phyloP scores from a whole-genome alignment of 768 basidiomycete species.

The Sarcodon aspratus region DNA sequence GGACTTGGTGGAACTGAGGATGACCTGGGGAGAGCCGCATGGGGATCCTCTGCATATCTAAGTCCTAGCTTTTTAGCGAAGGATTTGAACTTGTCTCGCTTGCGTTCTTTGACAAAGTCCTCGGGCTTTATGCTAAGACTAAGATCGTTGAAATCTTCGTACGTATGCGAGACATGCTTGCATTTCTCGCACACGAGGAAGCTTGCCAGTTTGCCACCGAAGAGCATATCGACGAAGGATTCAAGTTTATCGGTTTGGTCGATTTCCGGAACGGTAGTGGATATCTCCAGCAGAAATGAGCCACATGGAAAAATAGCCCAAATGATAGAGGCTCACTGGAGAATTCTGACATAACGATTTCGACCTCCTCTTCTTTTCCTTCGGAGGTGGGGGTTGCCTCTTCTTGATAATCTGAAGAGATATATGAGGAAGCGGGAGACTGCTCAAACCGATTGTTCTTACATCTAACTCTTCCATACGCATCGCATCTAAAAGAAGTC shows the following conservation, averaged over 20 bases:
- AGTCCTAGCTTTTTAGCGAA: conserved; percentile 54
- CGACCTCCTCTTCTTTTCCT: conserved; percentile 26
- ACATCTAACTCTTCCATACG: conserved; percentile 93
- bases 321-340: background rate
- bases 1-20: conserved; percentile 46
- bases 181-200: conserved; percentile 92
- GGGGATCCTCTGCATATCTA: background rate
- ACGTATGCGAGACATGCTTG: conserved; percentile 85
- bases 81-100: conserved; percentile 66
- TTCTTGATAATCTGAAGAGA: conserved; percentile 68
- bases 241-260: conserved; percentile 35
- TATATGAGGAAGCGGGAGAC: background rate
- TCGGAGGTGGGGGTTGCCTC: conserved; percentile 34
- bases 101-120: conserved; percentile 61
- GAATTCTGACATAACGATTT: background rate
- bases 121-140: conserved; percentile 82
- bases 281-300: background rate
- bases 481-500: conserved; percentile 84
- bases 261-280: conserved; percentile 3
- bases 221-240: conserved; percentile 83
- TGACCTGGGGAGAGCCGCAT: conserved; percentile 22
- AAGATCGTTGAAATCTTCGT: conserved; percentile 92
- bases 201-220: conserved; percentile 80
- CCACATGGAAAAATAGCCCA: too few relatives aligned
- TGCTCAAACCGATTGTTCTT: conserved; percentile 13